phyloP scores from a whole-genome alignment of 2,329 filamentous ascomycete species.

The Plenodomus lindquistii region DNA sequence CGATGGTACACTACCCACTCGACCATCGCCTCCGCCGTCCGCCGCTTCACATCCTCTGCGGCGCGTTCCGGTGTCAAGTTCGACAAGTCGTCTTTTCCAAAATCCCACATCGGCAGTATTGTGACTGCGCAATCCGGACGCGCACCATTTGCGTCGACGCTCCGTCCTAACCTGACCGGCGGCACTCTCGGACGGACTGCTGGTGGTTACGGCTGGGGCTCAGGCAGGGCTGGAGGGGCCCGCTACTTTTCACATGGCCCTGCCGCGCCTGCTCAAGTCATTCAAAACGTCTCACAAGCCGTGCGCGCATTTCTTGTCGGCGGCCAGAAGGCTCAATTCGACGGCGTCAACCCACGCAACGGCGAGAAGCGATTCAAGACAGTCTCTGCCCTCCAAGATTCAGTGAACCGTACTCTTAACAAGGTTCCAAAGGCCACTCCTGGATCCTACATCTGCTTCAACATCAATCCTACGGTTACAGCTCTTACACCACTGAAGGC shows the following conservation, averaged over 20 bases:
- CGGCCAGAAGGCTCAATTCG: slow-evolving; percentile 84
- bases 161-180: slow-evolving; percentile 90
- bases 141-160: slow-evolving; percentile 83
- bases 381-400: slow-evolving; percentile 74
- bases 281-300: slow-evolving; percentile 93
- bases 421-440: slow-evolving; percentile 61
- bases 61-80: slow-evolving; percentile 48
- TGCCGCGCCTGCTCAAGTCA: slow-evolving; percentile 82
- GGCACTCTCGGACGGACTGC: slow-evolving; percentile 82
- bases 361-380: slow-evolving; percentile 80
- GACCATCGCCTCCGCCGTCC: slow-evolving; percentile 49
- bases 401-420: slow-evolving; percentile 70
- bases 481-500: slow-evolving; percentile 74
- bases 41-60: slow-evolving; percentile 58
- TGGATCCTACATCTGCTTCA: slow-evolving; percentile 87
- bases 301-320: slow-evolving; percentile 91
- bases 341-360: slow-evolving; percentile 68
- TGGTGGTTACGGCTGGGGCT: slow-evolving; percentile 82
- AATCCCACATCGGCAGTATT: slow-evolving; percentile 59
- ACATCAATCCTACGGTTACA: slow-evolving; percentile 85
- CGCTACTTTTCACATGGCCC: slow-evolving; percentile 91
- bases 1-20: slow-evolving; percentile 65
- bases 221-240: slow-evolving; percentile 69
- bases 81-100: slow-evolving; percentile 58
- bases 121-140: slow-evolving; percentile 70